Evolutionary conservation across 2,329 filamentous ascomycete genomes (phyloP), one percentile per base, ranked within the genome.

Genomic region (Tolypocladium endophyticum): DNA sequence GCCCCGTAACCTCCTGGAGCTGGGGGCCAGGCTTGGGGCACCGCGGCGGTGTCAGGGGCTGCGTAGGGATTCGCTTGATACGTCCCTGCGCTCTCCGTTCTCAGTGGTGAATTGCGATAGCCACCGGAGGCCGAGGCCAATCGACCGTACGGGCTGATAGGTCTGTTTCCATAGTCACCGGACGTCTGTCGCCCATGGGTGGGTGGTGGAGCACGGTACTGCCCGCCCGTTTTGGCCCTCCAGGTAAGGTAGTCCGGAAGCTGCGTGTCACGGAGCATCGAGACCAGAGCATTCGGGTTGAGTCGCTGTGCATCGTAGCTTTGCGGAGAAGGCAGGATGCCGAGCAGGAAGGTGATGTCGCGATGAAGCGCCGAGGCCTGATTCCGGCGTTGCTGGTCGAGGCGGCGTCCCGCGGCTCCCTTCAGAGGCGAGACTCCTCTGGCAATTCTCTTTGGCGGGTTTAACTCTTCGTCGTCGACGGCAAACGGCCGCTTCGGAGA

Each of bases 361-460:
- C 89, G 85, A 35, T 93, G 90, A 43, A 97, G 81, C 0, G 89
- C 86, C 3, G 87, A 81, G 16, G 78, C 77, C 64, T 83, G 83
- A 66, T 81, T 85, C 6, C 86, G 80, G 57, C 85, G 82, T 70
- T 90, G 87, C 70, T 94, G 89, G 67, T 94, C 90, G 28, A 95
- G 80, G 41, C 92, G 87, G 59, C 92, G 87, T 33, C 91, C 90
- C 43, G 93, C 91, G 1, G 90, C 90, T 18, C 91, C 91, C 72
- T 97, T 99, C 43, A 97, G 81, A 0, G 95, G 94, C 6, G 93
- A 97, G 60, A 90, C 92, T n/a, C 88, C 92, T 53, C 95, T 86
- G 56, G 87, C 84, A 57, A 97, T 82, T 72, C 97, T 97, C 66
- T 92, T 89, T 1, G 92, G 90, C 25, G 89, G 87, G 64, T 85